A percentile compares a stretch with the other conserved stretches of the same genome.
phyloP scores from a whole-genome alignment of 2,329 filamentous ascomycete genomes.

The Arthroderma sp. region DNA sequence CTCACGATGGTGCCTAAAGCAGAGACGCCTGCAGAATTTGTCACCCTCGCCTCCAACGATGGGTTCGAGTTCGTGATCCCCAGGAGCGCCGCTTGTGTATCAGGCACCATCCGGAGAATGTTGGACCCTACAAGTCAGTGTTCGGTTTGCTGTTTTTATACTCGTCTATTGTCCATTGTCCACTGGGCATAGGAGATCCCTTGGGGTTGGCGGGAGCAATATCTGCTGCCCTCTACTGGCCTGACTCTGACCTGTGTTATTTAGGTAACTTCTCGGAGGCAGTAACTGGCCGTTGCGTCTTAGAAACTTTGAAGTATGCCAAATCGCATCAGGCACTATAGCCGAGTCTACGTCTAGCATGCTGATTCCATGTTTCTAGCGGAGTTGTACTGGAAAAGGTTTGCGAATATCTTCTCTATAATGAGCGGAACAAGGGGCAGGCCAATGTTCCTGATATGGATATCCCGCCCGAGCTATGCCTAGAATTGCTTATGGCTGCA shows the following conservation, averaged over 20 bases:
- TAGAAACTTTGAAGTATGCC: conserved; percentile 48
- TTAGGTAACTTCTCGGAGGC: conserved; percentile 52
- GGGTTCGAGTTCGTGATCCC: conserved; percentile 53
- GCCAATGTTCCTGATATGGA: conserved; percentile 55
- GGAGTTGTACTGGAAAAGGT: conserved; percentile 55
- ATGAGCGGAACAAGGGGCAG: conserved; percentile 50
- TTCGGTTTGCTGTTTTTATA: too few relatives aligned
- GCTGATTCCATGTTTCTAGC: conserved; percentile 27
- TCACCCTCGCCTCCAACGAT: conserved; percentile 53
- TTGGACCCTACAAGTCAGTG: conserved; percentile 49
- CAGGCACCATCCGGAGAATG: conserved; percentile 52
- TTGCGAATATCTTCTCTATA: conserved; percentile 59
- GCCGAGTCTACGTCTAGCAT: not conserved
- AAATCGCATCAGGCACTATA: not conserved
- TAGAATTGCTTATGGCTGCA: conserved; percentile 55
- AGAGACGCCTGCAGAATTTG: conserved; percentile 38
- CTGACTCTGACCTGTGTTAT: not conserved
- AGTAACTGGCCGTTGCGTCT: conserved; percentile 43
- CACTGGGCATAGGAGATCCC: too few relatives aligned
- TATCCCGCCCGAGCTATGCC: conserved; percentile 51
- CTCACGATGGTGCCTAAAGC: not conserved
- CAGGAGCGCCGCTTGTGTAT: conserved; percentile 49
- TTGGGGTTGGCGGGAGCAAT: not conserved
- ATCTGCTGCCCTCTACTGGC: not conserved
- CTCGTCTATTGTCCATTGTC: not conserved